Percentiles rank a stretch among this genome's conserved stretches.
Evolutionary conservation across 139 green algal genomes (phyloP).

Genomic region (Chlorella vulgaris): DNA sequence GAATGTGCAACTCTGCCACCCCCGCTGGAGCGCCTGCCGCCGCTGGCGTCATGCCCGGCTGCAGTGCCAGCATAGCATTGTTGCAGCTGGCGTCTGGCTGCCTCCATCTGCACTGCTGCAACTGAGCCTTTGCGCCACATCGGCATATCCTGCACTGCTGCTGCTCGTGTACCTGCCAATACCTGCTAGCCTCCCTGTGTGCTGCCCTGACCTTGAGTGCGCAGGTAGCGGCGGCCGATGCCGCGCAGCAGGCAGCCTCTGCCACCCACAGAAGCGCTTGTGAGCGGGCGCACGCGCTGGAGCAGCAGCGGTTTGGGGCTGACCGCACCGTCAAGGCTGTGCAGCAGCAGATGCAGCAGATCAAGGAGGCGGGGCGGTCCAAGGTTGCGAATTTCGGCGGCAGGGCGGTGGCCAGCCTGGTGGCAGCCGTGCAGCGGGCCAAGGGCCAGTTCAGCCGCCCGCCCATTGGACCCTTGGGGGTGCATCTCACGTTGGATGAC

Average conservation of each 20-base stretch:
- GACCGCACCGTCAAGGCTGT: background rate
- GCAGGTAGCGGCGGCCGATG: background rate
- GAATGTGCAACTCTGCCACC: no score
- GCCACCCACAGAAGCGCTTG: background rate
- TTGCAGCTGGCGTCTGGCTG: no score
- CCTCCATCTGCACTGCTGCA: no score
- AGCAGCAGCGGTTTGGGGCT: background rate
- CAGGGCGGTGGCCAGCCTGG: conserved; percentile 13
- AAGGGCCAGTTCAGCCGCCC: conserved; percentile 32
- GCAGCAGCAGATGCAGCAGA: background rate
- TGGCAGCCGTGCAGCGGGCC: conserved; percentile 10
- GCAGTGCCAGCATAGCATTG: no score
- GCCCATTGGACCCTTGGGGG: conserved; percentile 53
- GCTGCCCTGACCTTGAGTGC: no score
- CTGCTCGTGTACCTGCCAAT: no score
- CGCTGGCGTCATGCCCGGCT: no score
- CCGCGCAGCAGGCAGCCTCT: background rate
- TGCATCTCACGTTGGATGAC: conserved; percentile 39
- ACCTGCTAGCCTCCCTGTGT: no score
- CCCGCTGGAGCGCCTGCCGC: no score
- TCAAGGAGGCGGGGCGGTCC: background rate
- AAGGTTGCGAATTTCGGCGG: conserved; percentile 40
- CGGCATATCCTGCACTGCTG: no score
- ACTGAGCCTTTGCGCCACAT: no score
- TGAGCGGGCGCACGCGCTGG: background rate